Conservation (phyloP, 768 basidiomycete species). For the Tricholomella constricta region DNA sequence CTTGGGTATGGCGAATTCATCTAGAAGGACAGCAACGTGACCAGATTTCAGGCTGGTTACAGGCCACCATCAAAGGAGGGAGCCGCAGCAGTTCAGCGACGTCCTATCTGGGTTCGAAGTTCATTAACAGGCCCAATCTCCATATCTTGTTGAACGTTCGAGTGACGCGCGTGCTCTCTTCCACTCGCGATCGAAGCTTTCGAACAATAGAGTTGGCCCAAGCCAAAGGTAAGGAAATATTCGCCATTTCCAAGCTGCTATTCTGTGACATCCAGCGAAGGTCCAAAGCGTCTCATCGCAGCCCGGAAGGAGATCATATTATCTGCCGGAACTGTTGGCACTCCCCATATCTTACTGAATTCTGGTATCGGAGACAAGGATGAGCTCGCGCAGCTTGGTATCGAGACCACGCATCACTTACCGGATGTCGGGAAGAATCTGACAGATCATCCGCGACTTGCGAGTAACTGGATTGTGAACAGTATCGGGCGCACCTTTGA, state of each 20-base stretch:
- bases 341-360: slow-evolving; percentile 28
- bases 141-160: slow-evolving; percentile 28
- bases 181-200: slow-evolving; percentile 4
- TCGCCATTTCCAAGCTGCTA: too few relatives aligned
- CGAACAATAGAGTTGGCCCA: slow-evolving; percentile 23
- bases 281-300: slow-evolving; percentile 8
- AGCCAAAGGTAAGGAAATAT: slow-evolving; percentile 7
- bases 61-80: slow-evolving; percentile 25
- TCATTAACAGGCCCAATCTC: slow-evolving; percentile 28
- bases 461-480: slow-evolving; percentile 23
- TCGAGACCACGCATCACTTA: slow-evolving; percentile 19
- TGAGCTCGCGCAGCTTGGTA: slow-evolving; percentile 16
- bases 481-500: slow-evolving; percentile 18
- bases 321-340: slow-evolving; percentile 33
- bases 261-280: not conserved
- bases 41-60: slow-evolving; percentile 25
- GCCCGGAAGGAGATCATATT: slow-evolving; percentile 34
- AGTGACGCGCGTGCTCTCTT: slow-evolving; percentile 20
- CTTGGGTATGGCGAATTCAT: slow-evolving; percentile 20
- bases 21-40: not conserved
- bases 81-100: slow-evolving; percentile 33
- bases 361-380: slow-evolving; percentile 32
- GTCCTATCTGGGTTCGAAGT: slow-evolving; percentile 27
- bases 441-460: slow-evolving; percentile 25
- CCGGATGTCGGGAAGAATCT: slow-evolving; percentile 30